Conservation (phyloP, 225 moss, liverwort and hornwort genomes). For the Marchantia paleacea region DNA sequence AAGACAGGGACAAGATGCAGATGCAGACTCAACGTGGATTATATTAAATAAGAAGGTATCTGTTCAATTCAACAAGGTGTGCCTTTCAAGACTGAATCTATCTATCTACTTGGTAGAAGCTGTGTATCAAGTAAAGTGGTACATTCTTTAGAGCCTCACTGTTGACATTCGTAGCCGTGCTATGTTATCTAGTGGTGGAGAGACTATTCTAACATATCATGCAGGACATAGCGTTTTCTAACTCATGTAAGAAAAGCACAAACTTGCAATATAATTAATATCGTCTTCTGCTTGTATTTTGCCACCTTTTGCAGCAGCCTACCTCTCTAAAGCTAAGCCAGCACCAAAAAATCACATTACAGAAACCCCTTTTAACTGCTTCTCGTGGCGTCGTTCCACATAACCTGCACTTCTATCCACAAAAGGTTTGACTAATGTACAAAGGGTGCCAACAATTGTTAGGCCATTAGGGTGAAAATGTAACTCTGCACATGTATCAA, state of each 20-base stretch:
- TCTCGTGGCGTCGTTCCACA: slow-evolving; percentile 2
- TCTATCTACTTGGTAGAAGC: not conserved
- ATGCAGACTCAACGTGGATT: not conserved
- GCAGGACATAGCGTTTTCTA: not conserved
- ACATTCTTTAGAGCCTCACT: not conserved
- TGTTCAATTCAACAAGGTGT: not conserved
- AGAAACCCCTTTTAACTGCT: not conserved
- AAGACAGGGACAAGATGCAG: not conserved
- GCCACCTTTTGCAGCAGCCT: not conserved
- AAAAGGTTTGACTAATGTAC: slow-evolving; percentile 2
- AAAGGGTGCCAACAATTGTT: not conserved
- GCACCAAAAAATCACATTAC: slow-evolving; percentile 6
- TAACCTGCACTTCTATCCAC: slow-evolving; percentile 7
- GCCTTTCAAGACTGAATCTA: not conserved
- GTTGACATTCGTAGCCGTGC: not conserved
- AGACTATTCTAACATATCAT: not conserved
- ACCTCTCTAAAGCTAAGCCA: slow-evolving; percentile 3
- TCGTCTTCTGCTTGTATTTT: slow-evolving; percentile 11
- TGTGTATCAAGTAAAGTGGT: not conserved
- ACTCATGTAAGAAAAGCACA: not conserved
- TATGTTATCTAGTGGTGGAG: not conserved
- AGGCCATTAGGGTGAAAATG: not conserved
- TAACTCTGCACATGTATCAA: not conserved
- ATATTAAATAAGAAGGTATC: not conserved
- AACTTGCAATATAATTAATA: not conserved